These are phyloP conservation scores for Pseudopithomyces maydicus DNA, from an alignment of 2,329 filamentous ascomycete genomes.

Conservation along the genomic window DNA sequence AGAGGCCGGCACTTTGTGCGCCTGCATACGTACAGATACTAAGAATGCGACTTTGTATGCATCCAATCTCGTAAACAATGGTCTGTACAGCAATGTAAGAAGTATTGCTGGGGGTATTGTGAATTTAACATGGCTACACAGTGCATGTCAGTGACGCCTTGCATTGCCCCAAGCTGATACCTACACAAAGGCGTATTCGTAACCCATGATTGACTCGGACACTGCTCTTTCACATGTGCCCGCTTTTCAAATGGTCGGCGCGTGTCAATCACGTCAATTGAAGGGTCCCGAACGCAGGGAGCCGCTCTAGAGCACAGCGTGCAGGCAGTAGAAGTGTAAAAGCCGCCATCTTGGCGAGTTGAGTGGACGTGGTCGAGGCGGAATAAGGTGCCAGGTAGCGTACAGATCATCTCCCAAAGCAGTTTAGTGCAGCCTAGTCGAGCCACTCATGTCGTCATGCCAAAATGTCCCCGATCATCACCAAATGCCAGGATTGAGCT, in stretches of 20 bases:
- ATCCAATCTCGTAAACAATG: constrained; percentile 66
- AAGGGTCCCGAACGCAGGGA: constrained; percentile 21
- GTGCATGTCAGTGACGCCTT: not conserved
- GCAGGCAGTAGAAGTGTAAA: constrained; percentile 18
- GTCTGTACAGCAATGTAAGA: constrained; percentile 64
- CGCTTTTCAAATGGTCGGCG: constrained; percentile 4
- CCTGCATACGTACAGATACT: constrained; percentile 50
- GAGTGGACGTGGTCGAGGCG: not conserved
- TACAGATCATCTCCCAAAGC: not conserved
- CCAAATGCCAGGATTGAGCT: not conserved
- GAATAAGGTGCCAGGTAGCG: not conserved
- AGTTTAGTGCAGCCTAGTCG: constrained; percentile 19
- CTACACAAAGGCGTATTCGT: constrained; percentile 68
- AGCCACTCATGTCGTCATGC: constrained; percentile 37
- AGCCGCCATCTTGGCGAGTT: constrained; percentile 11
- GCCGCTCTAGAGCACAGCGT: constrained; percentile 23
- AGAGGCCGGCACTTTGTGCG: not conserved
- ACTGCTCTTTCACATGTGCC: constrained; percentile 14
- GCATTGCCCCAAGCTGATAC: constrained; percentile 30
- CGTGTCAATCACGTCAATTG: constrained; percentile 22
- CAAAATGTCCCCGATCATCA: constrained; percentile 15
- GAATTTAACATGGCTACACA: constrained; percentile 65
- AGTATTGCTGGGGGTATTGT: constrained; percentile 67
- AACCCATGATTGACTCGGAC: constrained; percentile 54
- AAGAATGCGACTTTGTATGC: constrained; percentile 66